A percentile compares a stretch with the other conserved stretches of the same genome.
Conservation (phyloP, 768 basidiomycete species). For the Phanerochaete sordida region DNA sequence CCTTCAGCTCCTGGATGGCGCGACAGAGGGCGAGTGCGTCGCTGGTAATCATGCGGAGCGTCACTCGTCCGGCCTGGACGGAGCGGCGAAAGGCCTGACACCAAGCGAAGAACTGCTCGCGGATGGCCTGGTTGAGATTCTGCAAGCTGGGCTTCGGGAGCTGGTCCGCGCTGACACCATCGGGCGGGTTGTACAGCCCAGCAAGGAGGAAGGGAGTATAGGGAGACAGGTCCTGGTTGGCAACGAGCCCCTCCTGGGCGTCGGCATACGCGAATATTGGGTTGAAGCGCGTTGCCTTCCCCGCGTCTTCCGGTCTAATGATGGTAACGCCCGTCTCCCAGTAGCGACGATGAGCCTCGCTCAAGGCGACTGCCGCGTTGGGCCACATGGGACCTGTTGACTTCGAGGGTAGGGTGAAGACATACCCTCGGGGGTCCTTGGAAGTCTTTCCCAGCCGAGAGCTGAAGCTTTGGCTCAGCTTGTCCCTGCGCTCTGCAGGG, state of each 20-base stretch:
- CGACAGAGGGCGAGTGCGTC: conserved; percentile 15
- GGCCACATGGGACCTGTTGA: neutral
- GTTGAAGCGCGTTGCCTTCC: conserved; percentile 22
- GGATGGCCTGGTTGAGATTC: neutral
- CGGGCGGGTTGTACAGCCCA: conserved; percentile 3
- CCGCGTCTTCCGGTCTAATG: neutral
- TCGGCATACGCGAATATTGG: conserved; percentile 43
- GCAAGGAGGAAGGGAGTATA: conserved; percentile 40
- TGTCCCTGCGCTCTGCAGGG: neutral
- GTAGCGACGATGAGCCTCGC: neutral
- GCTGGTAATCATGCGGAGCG: conserved; percentile 11
- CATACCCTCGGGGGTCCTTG: neutral
- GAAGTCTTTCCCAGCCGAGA: neutral
- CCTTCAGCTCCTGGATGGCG: neutral
- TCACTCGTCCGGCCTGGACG: neutral
- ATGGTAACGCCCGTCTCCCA: neutral
- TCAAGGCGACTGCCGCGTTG: neutral
- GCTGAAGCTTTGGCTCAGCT: neutral
- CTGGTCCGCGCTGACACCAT: neutral
- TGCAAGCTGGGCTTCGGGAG: neutral
- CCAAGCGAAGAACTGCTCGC: conserved; percentile 11
- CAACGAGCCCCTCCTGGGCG: conserved; percentile 33
- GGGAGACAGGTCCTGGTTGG: conserved; percentile 44
- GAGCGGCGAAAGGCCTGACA: conserved; percentile 1
- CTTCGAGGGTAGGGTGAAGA: neutral